phyloP scores from a whole-genome alignment of 2,329 filamentous ascomycete species.

The Pseudocercospora pini-densiflorae region DNA sequence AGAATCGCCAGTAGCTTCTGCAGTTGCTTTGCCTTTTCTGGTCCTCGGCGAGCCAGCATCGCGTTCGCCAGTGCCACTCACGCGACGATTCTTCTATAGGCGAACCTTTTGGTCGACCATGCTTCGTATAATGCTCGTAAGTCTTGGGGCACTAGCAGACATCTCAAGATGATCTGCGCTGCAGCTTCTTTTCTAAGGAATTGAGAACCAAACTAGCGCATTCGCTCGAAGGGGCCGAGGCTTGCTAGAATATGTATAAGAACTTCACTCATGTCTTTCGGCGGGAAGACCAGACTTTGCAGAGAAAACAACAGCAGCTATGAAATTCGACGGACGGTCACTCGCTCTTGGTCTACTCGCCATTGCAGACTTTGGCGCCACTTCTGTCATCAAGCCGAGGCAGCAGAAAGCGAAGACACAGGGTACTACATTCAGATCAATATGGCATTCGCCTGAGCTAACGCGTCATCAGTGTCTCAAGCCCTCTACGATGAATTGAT shows the following conservation, averaged over 20 bases:
- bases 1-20: too few species aligned
- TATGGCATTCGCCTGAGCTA: neutral
- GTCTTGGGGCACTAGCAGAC: neutral
- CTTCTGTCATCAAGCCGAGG: neutral
- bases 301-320: neutral
- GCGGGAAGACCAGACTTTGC: neutral
- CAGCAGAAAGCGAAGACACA: neutral
- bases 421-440: neutral
- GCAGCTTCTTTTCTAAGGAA: neutral
- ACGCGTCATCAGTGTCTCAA: conserved; percentile 4
- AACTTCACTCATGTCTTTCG: neutral
- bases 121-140: conserved; percentile 1
- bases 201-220: neutral
- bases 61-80: neutral
- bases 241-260: neutral
- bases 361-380: neutral
- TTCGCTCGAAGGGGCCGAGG: neutral
- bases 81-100: neutral
- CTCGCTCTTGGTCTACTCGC: neutral
- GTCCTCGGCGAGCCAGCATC: neutral
- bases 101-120: neutral
- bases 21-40: neutral
- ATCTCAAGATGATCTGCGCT: neutral
- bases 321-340: neutral
- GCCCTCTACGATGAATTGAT: conserved; percentile 17